Percentiles rank a stretch among this genome's conserved stretches.
Evolutionary conservation across 257 asterid species (phyloP).

Genomic region (Solanum etuberosum): DNA sequence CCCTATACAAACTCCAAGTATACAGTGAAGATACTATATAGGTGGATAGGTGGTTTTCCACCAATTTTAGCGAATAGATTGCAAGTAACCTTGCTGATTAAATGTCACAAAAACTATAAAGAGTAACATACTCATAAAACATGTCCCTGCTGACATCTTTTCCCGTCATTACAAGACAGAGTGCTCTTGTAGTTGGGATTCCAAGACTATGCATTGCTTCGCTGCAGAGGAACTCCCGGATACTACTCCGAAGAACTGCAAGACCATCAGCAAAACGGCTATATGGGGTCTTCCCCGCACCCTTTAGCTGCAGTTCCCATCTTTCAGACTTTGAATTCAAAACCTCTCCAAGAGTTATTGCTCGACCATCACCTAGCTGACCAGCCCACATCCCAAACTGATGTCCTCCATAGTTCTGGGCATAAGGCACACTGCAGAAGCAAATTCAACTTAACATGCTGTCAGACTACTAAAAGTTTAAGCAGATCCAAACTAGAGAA

Average conservation of each 20-base stretch:
- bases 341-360: constrained; percentile 89
- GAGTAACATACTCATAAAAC: constrained; percentile 83
- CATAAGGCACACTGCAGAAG: constrained; percentile 50
- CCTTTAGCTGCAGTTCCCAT: constrained; percentile 98
- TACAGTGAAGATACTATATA: background rate
- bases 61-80: background rate
- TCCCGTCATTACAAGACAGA: constrained; percentile 91
- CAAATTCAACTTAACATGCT: background rate
- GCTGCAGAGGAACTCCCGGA: constrained; percentile 93
- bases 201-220: constrained; percentile 97
- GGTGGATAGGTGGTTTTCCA: background rate
- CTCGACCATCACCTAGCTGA: constrained; percentile 97
- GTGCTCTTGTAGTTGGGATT: constrained; percentile 93
- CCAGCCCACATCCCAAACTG: constrained; percentile 99
- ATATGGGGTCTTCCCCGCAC: constrained; percentile 95
- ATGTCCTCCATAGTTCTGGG: constrained; percentile 99
- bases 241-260: constrained; percentile 92
- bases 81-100: background rate
- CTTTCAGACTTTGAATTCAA: constrained; percentile 60
- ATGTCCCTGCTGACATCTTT: constrained; percentile 78
- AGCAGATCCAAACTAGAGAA: background rate
- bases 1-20: background rate
- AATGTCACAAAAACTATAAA: background rate
- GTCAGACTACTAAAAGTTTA: background rate
- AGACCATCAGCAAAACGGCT: constrained; percentile 99